Evolutionary conservation across 371 early-diverging fungal species (phyloP).

Genomic region (Smittium culicis): DNA sequence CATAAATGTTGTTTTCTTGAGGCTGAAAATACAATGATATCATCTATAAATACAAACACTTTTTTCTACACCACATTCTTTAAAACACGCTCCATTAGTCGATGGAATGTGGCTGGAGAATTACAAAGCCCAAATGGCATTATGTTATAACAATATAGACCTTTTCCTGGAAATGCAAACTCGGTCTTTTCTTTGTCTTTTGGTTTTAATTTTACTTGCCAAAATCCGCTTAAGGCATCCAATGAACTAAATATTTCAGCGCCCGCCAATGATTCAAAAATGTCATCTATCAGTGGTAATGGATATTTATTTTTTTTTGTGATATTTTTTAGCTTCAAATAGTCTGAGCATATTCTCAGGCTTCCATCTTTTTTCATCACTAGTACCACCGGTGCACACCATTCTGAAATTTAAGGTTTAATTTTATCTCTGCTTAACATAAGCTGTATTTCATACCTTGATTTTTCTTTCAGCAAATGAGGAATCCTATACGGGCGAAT

Average conservation of each 20-base stretch:
- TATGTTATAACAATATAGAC: conserved; percentile 33
- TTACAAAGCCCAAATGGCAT: conserved; percentile 38
- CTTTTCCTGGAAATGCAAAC: conserved; percentile 29
- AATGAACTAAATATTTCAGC: neutral
- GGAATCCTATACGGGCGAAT: neutral
- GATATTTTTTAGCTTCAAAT: neutral
- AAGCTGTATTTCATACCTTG: neutral
- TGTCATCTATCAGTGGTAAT: neutral
- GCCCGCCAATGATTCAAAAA: neutral
- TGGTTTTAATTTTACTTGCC: conserved; percentile 23
- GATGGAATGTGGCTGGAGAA: conserved; percentile 2
- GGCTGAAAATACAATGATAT: conserved; percentile 12
- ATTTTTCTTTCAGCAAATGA: neutral
- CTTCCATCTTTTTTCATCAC: neutral
- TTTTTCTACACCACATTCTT: neutral
- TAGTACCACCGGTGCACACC: neutral
- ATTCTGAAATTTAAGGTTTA: neutral
- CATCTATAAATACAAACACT: conserved; percentile 13
- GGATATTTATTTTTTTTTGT: neutral
- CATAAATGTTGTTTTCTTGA: conserved; percentile 1
- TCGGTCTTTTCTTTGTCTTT: conserved; percentile 34
- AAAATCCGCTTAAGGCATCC: conserved; percentile 19
- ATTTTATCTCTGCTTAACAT: neutral
- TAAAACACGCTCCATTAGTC: conserved; percentile 9
- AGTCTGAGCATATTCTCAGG: neutral